phyloP scores from a whole-genome alignment of 345 rosid species.

The Aurinia saxatilis region DNA sequence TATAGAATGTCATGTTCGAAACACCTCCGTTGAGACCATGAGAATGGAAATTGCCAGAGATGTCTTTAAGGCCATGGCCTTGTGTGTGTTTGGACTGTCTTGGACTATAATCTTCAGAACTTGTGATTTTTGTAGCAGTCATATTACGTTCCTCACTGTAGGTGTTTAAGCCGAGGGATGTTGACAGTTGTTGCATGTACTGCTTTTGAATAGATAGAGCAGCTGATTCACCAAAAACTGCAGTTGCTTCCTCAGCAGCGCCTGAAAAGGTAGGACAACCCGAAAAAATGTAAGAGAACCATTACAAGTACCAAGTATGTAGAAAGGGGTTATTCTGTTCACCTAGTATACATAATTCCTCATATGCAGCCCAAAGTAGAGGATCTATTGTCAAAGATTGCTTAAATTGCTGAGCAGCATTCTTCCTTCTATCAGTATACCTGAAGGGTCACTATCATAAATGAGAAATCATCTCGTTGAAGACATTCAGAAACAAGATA shows the following conservation, averaged over 20 bases:
- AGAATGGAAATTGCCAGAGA: slow-evolving; percentile 59
- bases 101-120: slow-evolving; percentile 56
- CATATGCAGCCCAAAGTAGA: slow-evolving; percentile 89
- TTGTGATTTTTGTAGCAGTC: slow-evolving; percentile 33
- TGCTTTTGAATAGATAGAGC: slow-evolving; percentile 80
- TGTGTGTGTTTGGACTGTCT: slow-evolving; percentile 65
- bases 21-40: slow-evolving; percentile 67
- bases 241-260: slow-evolving; percentile 86
- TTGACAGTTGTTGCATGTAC: slow-evolving; percentile 42
- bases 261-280: slow-evolving; percentile 32
- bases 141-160: slow-evolving; percentile 56
- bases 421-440: slow-evolving; percentile 89
- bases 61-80: slow-evolving; percentile 64
- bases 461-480: slow-evolving; percentile 7
- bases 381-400: slow-evolving; percentile 85
- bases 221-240: slow-evolving; percentile 86
- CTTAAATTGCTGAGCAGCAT: slow-evolving; percentile 73
- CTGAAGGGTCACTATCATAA: slow-evolving; percentile 32
- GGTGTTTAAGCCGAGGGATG: slow-evolving; percentile 35
- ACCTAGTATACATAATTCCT: slow-evolving; percentile 92
- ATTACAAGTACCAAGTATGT: background rate
- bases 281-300: slow-evolving; percentile 5
- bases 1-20: slow-evolving; percentile 62
- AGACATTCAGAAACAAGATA: slow-evolving; percentile 2
- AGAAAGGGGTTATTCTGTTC: slow-evolving; percentile 17